Evolutionary conservation across 2,329 filamentous ascomycete species (phyloP).

Genomic region (Aspergillus costaricaensis): DNA sequence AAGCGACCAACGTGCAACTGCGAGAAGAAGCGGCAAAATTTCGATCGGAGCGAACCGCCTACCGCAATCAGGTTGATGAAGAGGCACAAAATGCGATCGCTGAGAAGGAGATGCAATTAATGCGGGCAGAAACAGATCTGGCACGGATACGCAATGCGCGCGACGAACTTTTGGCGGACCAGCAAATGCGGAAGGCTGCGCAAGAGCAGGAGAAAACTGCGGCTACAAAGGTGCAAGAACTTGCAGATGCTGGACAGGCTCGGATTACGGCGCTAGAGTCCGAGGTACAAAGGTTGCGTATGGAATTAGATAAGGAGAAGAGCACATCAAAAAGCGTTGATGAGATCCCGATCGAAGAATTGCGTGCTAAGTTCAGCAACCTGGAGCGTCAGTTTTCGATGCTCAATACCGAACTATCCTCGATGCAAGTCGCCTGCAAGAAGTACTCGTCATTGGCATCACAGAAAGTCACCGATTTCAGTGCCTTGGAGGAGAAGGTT

Average conservation of each 20-base stretch:
- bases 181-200: slow-evolving; percentile 73
- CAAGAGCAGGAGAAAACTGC: slow-evolving; percentile 75
- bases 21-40: slow-evolving; percentile 82
- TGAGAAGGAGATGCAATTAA: slow-evolving; percentile 80
- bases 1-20: slow-evolving; percentile 82
- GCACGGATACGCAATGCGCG: slow-evolving; percentile 79
- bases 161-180: slow-evolving; percentile 83
- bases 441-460: slow-evolving; percentile 81
- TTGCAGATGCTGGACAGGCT: slow-evolving; percentile 75
- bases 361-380: slow-evolving; percentile 71
- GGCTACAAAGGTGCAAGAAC: slow-evolving; percentile 73
- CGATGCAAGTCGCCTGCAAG: slow-evolving; percentile 88
- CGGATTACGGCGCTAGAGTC: slow-evolving; percentile 80
- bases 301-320: slow-evolving; percentile 55
- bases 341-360: slow-evolving; percentile 66
- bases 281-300: slow-evolving; percentile 71
- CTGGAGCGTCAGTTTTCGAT: slow-evolving; percentile 79
- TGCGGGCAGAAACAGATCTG: slow-evolving; percentile 79
- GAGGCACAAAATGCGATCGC: slow-evolving; percentile 72
- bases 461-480: slow-evolving; percentile 81
- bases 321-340: slow-evolving; percentile 52
- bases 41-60: slow-evolving; percentile 80
- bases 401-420: slow-evolving; percentile 82
- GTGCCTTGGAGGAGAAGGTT: slow-evolving; percentile 74
- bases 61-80: slow-evolving; percentile 76